These are phyloP conservation scores for Helotiales sp. DNA, from an alignment of 2,329 filamentous ascomycete species.

Conservation along the genomic window DNA sequence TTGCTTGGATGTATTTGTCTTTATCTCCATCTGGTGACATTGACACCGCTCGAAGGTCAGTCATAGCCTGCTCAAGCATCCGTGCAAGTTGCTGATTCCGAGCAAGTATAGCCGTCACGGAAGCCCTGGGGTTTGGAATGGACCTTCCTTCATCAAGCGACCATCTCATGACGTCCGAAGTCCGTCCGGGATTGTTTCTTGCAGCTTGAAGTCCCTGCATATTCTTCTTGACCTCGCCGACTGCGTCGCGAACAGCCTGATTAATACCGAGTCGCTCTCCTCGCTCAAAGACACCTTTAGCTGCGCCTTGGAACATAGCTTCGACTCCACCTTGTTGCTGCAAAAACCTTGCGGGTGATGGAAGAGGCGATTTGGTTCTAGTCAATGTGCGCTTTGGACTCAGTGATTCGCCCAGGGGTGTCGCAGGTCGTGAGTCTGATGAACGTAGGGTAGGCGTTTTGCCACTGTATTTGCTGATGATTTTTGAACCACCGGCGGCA, in stretches of 20 bases:
- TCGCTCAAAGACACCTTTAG: conserved; percentile 73
- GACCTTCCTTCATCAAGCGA: conserved; percentile 41
- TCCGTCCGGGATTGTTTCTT: conserved; percentile 46
- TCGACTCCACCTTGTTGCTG: conserved; percentile 64
- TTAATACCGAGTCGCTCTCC: conserved; percentile 81
- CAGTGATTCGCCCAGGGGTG: conserved; percentile 37
- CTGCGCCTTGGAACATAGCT: conserved; percentile 74
- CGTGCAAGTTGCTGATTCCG: conserved; percentile 70
- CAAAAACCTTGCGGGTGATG: conserved; percentile 47
- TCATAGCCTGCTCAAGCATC: conserved; percentile 71
- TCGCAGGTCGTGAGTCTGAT: conserved; percentile 37
- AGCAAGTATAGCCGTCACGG: conserved; percentile 60
- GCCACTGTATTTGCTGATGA: conserved; percentile 75
- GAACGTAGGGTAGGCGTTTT: conserved; percentile 49
- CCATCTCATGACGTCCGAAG: conserved; percentile 37
- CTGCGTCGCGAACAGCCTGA: conserved; percentile 78
- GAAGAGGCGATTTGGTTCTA: conserved; percentile 39
- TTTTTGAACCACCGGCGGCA: conserved; percentile 62
- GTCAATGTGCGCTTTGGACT: conserved; percentile 33
- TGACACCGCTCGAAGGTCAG: conserved; percentile 65
- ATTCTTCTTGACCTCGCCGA: conserved; percentile 80
- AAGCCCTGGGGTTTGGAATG: conserved; percentile 42
- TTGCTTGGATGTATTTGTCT: conserved; percentile 52
- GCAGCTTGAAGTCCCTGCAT: conserved; percentile 69
- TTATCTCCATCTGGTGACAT: conserved; percentile 53